A percentile compares a stretch with the other conserved stretches of the same genome.
These are phyloP conservation scores for Verbena officinalis DNA, from an alignment of 257 asterid species.

Conservation along the genomic window DNA sequence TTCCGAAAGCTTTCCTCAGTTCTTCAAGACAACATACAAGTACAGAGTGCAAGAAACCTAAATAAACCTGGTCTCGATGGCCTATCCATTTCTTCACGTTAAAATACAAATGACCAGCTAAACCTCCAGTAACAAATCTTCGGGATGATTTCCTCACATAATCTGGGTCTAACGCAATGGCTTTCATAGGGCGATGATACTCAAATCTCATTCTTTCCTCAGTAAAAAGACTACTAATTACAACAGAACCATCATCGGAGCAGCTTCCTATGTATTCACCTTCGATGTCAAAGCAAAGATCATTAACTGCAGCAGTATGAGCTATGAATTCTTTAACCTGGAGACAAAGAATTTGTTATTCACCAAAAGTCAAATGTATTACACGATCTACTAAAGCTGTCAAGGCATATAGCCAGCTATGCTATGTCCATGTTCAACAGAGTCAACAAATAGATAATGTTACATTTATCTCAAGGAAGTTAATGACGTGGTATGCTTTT, in stretches of 20 bases:
- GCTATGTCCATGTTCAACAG: constrained; percentile 9
- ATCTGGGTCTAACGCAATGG: constrained; percentile 96
- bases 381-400: constrained; percentile 17
- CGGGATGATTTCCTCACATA: constrained; percentile 85
- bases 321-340: constrained; percentile 88
- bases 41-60: constrained; percentile 30
- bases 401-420: constrained; percentile 17
- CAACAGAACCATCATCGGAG: constrained; percentile 98
- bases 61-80: constrained; percentile 87
- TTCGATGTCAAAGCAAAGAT: constrained; percentile 88
- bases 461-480: constrained; percentile 9
- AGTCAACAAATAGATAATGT: not conserved
- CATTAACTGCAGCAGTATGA: constrained; percentile 95
- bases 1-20: constrained; percentile 25
- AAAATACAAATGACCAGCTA: constrained; percentile 88
- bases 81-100: constrained; percentile 96
- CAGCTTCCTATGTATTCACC: constrained; percentile 99
- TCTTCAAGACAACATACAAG: constrained; percentile 31
- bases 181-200: constrained; percentile 96
- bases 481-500: constrained; percentile 16
- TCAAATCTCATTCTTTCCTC: constrained; percentile 91
- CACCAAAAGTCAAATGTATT: constrained; percentile 24
- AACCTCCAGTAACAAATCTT: constrained; percentile 97
- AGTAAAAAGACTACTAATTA: constrained; percentile 84
- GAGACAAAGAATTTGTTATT: constrained; percentile 33